Percentiles rank a stretch among this genome's conserved stretches.
Conservation (phyloP, 805 yeast genomes). For the Jamesozyma hellenica region DNA sequence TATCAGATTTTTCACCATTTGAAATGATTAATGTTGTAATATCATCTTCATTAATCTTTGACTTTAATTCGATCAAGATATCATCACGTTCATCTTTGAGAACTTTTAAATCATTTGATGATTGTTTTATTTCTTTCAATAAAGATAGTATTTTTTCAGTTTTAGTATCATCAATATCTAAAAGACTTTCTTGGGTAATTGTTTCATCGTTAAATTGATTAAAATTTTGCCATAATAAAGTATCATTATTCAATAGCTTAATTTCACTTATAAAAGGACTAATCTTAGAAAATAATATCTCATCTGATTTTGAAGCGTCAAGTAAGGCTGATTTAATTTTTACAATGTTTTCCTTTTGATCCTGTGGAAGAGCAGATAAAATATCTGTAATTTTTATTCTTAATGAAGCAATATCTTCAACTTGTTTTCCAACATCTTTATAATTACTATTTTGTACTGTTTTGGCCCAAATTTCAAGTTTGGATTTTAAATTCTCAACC, state of each 20-base stretch:
- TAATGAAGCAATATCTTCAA: slow-evolving; percentile 27
- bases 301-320: slow-evolving; percentile 54
- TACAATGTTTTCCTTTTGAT: slow-evolving; percentile 46
- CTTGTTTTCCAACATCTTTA: slow-evolving; percentile 27
- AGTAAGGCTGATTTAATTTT: slow-evolving; percentile 48
- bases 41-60: slow-evolving; percentile 68
- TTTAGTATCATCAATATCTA: slow-evolving; percentile 56
- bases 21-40: slow-evolving; percentile 65
- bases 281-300: slow-evolving; percentile 40
- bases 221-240: slow-evolving; percentile 34
- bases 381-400: slow-evolving; percentile 30
- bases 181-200: slow-evolving; percentile 33
- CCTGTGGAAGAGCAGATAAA: slow-evolving; percentile 28
- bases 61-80: slow-evolving; percentile 55
- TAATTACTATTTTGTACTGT: slow-evolving; percentile 20
- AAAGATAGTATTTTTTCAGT: slow-evolving; percentile 27
- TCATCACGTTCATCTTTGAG: slow-evolving; percentile 55
- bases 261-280: slow-evolving; percentile 36
- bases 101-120: slow-evolving; percentile 49
- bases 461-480: slow-evolving; percentile 22
- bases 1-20: slow-evolving; percentile 47
- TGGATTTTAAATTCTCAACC: slow-evolving; percentile 25
- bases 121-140: slow-evolving; percentile 44
- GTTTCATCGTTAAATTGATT: slow-evolving; percentile 11
- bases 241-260: slow-evolving; percentile 36